Evolutionary conservation across 139 green algal species (phyloP).

Genomic region (Parachlorella kessleri): DNA sequence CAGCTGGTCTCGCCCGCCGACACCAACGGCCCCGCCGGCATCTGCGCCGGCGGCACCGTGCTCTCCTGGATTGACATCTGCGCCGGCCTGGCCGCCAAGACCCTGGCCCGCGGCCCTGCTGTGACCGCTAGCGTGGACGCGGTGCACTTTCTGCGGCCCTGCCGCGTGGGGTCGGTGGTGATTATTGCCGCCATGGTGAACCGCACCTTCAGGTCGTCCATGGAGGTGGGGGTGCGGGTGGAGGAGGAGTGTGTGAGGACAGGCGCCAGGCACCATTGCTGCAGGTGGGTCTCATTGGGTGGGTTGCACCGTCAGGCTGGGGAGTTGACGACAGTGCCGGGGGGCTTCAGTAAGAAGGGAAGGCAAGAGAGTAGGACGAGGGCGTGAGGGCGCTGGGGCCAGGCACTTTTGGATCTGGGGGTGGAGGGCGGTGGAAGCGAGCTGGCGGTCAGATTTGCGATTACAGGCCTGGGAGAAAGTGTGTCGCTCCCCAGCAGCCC

Average conservation of each 20-base stretch:
- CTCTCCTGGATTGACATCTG: constrained; percentile 86
- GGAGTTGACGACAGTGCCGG: too few species aligned
- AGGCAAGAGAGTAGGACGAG: too few species aligned
- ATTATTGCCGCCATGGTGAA: constrained; percentile 86
- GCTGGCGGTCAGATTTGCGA: too few species aligned
- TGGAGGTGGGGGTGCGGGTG: constrained; percentile 77
- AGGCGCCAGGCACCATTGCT: constrained; percentile 75
- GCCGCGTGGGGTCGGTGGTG: constrained; percentile 60
- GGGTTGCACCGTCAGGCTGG: too few species aligned
- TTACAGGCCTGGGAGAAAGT: too few species aligned
- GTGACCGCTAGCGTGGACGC: constrained; percentile 79
- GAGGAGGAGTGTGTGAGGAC: constrained; percentile 80
- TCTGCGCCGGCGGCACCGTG: constrained; percentile 45
- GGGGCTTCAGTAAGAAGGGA: too few species aligned
- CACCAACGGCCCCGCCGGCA: constrained; percentile 36
- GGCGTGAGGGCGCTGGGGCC: too few species aligned
- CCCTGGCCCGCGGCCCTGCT: constrained; percentile 66
- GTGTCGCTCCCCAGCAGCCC: too few species aligned
- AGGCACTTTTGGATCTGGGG: too few species aligned
- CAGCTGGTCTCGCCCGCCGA: constrained; percentile 70
- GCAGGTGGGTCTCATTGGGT: constrained; percentile 25
- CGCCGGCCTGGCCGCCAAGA: constrained; percentile 81
- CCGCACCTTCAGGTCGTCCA: constrained; percentile 72
- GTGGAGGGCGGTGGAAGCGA: too few species aligned
- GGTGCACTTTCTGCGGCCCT: constrained; percentile 77